Percentiles rank a stretch among this genome's conserved stretches.
These are phyloP conservation scores for Kurtzmaniella quercitrusa DNA, from an alignment of 1,139 yeast genomes.

Conservation along the genomic window DNA sequence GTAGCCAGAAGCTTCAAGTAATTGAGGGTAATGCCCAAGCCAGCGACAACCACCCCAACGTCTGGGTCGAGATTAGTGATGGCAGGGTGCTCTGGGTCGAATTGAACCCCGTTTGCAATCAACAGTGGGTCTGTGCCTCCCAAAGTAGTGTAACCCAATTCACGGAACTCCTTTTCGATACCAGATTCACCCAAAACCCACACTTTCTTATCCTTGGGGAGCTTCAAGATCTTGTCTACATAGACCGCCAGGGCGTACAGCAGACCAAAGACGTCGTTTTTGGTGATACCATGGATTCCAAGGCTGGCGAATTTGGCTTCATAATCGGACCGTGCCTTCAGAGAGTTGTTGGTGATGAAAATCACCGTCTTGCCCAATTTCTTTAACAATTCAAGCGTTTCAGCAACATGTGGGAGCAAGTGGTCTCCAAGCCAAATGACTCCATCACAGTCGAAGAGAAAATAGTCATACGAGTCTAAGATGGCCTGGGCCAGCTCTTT, in stretches of 20 bases:
- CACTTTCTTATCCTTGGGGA: constrained; percentile 55
- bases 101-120: constrained; percentile 25
- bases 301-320: constrained; percentile 68
- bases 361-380: constrained; percentile 54
- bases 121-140: constrained; percentile 39
- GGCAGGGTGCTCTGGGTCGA: constrained; percentile 29
- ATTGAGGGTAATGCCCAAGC: constrained; percentile 71
- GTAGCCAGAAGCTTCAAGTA: constrained; percentile 81
- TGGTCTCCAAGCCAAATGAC: constrained; percentile 49
- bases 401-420: constrained; percentile 35
- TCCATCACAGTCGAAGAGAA: constrained; percentile 46
- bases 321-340: constrained; percentile 80
- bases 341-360: constrained; percentile 93
- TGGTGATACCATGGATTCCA: constrained; percentile 60
- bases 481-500: constrained; percentile 18
- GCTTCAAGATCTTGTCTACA: constrained; percentile 66
- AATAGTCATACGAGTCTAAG: constrained; percentile 34
- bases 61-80: constrained; percentile 52
- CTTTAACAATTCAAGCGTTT: constrained; percentile 35
- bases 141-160: constrained; percentile 37
- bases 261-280: constrained; percentile 83
- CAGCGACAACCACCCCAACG: constrained; percentile 89
- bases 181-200: constrained; percentile 48
- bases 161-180: constrained; percentile 39
- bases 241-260: constrained; percentile 91